Percentiles rank a stretch among this genome's conserved stretches.
Conservation (phyloP, 345 rosid species). For the Eutrema yunnanense region DNA sequence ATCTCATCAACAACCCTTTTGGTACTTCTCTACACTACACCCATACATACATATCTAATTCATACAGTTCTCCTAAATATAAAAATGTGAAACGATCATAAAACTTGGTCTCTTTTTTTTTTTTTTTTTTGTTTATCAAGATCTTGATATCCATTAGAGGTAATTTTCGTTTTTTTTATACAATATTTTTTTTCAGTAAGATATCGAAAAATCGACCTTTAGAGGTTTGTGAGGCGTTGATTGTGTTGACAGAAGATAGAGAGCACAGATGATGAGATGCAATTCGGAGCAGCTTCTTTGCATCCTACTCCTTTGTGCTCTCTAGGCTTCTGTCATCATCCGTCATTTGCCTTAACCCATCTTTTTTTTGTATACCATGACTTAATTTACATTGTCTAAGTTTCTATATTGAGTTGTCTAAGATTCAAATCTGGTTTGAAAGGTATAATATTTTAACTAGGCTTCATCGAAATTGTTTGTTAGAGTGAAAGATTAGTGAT, state of each 20-base stretch:
- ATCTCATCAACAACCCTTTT: not conserved
- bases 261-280: slow-evolving; percentile 64
- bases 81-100: not conserved
- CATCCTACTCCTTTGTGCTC: slow-evolving; percentile 75
- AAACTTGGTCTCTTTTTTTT: not conserved
- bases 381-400: not conserved
- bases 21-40: not conserved
- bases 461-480: not conserved
- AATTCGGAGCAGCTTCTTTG: slow-evolving; percentile 7
- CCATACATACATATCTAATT: not conserved
- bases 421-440: not conserved
- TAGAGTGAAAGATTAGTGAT: not conserved
- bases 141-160: not conserved
- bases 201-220: not conserved
- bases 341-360: slow-evolving; percentile 24
- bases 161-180: not conserved
- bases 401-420: not conserved
- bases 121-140: not conserved
- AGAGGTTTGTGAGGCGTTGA: slow-evolving; percentile 20
- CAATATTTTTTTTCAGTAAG: not conserved
- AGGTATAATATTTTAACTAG: not conserved
- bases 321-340: slow-evolving; percentile 78
- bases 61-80: not conserved
- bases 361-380: not conserved
- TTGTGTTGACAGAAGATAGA: slow-evolving; percentile 87